A percentile compares a stretch with the other conserved stretches of the same genome.
Conservation (phyloP, 176 grass and related monocot species). For the Hordeum vulgare region DNA sequence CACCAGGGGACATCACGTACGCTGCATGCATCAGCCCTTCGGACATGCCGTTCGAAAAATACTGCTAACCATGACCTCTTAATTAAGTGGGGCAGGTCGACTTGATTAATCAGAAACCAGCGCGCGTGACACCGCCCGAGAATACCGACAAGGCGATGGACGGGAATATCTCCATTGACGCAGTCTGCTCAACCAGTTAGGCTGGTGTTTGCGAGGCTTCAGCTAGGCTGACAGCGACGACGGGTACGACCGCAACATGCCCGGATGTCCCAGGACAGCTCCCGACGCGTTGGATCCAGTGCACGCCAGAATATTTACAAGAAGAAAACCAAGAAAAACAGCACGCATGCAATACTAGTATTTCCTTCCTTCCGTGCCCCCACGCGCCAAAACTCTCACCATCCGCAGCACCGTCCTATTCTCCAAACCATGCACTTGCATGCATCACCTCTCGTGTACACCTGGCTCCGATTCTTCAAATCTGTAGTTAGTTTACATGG, state of each 20-base stretch:
- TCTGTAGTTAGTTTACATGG: neutral
- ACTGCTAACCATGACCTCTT: no score
- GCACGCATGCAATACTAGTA: no score
- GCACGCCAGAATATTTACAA: neutral
- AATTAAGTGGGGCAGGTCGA: no score
- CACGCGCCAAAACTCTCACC: neutral
- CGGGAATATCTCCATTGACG: neutral
- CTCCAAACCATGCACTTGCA: neutral
- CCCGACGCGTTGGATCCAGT: conserved; percentile 31
- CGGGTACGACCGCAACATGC: neutral
- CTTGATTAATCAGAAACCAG: neutral
- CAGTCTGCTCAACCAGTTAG: neutral
- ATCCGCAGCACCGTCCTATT: neutral
- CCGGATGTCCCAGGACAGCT: conserved; percentile 8
- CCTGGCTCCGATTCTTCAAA: neutral
- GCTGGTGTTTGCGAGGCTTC: neutral
- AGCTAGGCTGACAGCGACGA: neutral
- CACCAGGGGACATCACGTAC: no score
- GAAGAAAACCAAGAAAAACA: no score
- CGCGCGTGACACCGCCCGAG: neutral
- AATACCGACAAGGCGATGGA: neutral
- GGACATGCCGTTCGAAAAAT: no score
- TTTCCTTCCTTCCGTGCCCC: neutral
- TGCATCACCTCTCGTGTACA: neutral
- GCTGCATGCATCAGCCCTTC: no score